Conservation (phyloP, 1,284 basidiomycete species). For the Phaffia rhodozyma region DNA sequence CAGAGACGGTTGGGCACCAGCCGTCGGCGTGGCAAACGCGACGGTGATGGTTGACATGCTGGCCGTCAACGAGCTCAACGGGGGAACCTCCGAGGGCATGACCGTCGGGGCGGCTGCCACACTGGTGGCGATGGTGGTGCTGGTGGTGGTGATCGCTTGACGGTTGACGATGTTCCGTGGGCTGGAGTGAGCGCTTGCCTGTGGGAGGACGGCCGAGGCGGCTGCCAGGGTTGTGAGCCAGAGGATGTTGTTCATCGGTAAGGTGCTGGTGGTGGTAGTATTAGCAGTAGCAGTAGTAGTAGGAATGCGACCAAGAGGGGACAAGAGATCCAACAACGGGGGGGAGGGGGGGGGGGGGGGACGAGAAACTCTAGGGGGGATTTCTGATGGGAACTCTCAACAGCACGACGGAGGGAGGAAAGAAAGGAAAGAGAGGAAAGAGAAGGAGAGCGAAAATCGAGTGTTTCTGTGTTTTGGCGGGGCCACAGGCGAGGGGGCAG, state of each 20-base stretch:
- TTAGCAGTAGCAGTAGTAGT: too few species aligned
- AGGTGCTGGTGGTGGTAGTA: too few species aligned
- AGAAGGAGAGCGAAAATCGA: neutral
- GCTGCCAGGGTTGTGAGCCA: neutral
- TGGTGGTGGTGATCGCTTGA: constrained; percentile 45
- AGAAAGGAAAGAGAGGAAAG: neutral
- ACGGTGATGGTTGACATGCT: constrained; percentile 2
- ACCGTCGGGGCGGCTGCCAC: constrained; percentile 31
- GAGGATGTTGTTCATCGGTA: neutral
- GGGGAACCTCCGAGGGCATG: constrained; percentile 1
- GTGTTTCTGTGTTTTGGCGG: neutral
- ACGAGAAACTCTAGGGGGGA: too few species aligned
- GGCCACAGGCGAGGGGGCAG: too few species aligned
- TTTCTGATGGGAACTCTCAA: too few species aligned
- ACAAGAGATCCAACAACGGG: neutral
- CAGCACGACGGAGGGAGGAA: neutral
- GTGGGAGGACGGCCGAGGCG: neutral
- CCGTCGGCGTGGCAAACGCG: neutral
- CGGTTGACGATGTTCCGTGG: neutral
- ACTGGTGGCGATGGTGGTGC: constrained; percentile 46
- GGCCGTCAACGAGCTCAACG: neutral
- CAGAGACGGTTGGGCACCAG: constrained; percentile 21
- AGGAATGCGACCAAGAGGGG: neutral
- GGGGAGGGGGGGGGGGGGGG: too few species aligned
- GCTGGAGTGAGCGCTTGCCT: neutral